Evolutionary conservation across 1,139 yeast genomes (phyloP).

Genomic region (Saccharomyces uvarum): DNA sequence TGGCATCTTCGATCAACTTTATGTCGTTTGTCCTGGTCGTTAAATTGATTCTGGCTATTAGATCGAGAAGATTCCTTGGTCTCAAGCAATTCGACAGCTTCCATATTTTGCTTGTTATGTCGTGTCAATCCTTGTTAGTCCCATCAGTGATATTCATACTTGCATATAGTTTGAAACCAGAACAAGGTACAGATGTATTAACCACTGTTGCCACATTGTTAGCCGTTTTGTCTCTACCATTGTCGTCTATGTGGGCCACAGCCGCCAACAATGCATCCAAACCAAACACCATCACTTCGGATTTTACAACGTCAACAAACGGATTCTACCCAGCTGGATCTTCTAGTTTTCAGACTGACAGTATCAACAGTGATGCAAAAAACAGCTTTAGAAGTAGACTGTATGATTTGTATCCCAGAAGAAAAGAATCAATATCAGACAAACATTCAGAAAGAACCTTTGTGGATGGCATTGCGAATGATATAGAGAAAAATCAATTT

Average conservation of each 20-base stretch:
- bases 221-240: conserved; percentile 63
- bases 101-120: conserved; percentile 73
- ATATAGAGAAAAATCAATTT: conserved; percentile 7
- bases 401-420: conserved; percentile 10
- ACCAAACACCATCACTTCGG: conserved; percentile 28
- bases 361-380: conserved; percentile 10
- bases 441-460: conserved; percentile 6
- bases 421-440: conserved; percentile 3
- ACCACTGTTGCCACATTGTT: conserved; percentile 39
- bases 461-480: conserved; percentile 1
- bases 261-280: conserved; percentile 43
- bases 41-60: conserved; percentile 61
- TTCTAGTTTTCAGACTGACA: conserved; percentile 13
- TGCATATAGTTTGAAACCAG: conserved; percentile 36
- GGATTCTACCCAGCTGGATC: conserved; percentile 14
- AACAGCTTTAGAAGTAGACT: conserved; percentile 8
- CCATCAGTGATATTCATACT: conserved; percentile 65
- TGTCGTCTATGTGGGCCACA: conserved; percentile 83
- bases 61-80: conserved; percentile 68
- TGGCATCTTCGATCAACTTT: conserved; percentile 59
- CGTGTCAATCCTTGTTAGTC: conserved; percentile 70
- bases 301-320: conserved; percentile 11
- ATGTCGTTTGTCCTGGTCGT: conserved; percentile 51
- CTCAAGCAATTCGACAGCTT: conserved; percentile 72
- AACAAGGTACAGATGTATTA: conserved; percentile 29